Base-by-base conservation (phyloP, 805 yeast species). In the Metschnikowia drakensbergensis region DNA sequence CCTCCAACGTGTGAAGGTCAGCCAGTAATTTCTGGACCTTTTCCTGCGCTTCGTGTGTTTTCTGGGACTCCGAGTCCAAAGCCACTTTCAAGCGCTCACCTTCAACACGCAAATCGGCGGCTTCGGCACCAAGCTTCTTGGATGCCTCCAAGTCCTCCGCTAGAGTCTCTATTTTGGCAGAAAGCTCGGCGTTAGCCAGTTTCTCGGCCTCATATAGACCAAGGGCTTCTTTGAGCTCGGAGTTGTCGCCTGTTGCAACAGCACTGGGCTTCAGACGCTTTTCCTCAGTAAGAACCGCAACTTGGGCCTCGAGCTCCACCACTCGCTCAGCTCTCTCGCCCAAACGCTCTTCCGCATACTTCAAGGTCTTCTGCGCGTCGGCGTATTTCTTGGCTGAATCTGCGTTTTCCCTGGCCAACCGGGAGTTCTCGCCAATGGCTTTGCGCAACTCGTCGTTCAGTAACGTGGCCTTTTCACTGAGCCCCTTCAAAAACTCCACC, bases 401-500 rank as follows among this genome's bases (percentile, higher is more conserved):
- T 4, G 51, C 53, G 27, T 53, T 51, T n/a, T 51, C 50, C 33
- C 40, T 40, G 3, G 32, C 31, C 11, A 56, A 33, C 7, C 49
- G 44, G 23, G 55, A 37, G 7, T 53, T 63, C 30, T 71, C 73
- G 27, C 66, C 60, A 0, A 70, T 53, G 4, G 77, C 60, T 29
- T 77, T 73, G 46, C 83, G 74, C 58, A 91, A 67, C 61, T 92
- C 97, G 1, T 74, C 76, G 55, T 77, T 81, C 49, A 85, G 71
- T 68, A 91, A 63, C 1, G 71, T 71, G 30, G 78, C 81, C 59
- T 86, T 86, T 44, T 80, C 74, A 22, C 76, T 77, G 44, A 87
- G 63, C 29, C 86, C 83, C 34, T 75, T 72, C 43, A 92, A 74
- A 64, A 83, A 91, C 36, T 84, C 89, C 31, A 82, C 80, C 35